Base-by-base conservation (phyloP, 1,284 basidiomycete species). In the Flammula alnicola region DNA sequence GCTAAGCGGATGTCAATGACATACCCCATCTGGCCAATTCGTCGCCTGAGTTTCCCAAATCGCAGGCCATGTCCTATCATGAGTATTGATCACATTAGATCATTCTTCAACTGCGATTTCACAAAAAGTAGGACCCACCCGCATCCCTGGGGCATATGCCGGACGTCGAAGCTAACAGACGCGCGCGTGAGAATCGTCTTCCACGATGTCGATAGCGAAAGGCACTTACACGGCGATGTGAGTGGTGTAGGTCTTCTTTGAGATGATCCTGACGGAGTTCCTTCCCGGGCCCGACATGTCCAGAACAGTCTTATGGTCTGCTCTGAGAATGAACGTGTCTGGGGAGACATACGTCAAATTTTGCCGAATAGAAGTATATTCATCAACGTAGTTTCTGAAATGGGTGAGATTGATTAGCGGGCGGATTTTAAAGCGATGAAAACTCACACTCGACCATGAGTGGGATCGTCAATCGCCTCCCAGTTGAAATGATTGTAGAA, bases 371-470 rank as follows among this genome's bases (percentile, higher is more conserved):
- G 73, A 70, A 0, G 72, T 74, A 2, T 46, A 48, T 37, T 68
- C 46, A 49, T 72, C 60, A 11, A 77, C 74, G 49, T 76, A 77
- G 56, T 68, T 71, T 23, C 73, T 76, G 11, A 36, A 49, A 25
- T 55, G 60, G 25, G 7, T 1, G 5, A 17, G n/a, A 10, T 16
- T 32, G 3, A 20, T 14, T 5, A 16, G 11, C 25, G 9, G 27
- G 4, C 26, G 9, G 30, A n/a, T 23, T 6, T 12, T 8, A 22
- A 5, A 26, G 16, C 12, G n/a, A 19, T 32, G 20, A 5, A 19
- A 25, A 56, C 77, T 65, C 59, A 81, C 79, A 83, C 81, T 62
- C 80, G 69, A n/a, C 81, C 80, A 54, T 80, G 67, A 2, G 80
- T 82, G 3, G 80, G 80, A 58, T 83, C 81, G 2, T 72, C 47